Evolutionary conservation across 352 stramenopile species (phyloP).

Genomic region (Proteromonas lacertae): DNA sequence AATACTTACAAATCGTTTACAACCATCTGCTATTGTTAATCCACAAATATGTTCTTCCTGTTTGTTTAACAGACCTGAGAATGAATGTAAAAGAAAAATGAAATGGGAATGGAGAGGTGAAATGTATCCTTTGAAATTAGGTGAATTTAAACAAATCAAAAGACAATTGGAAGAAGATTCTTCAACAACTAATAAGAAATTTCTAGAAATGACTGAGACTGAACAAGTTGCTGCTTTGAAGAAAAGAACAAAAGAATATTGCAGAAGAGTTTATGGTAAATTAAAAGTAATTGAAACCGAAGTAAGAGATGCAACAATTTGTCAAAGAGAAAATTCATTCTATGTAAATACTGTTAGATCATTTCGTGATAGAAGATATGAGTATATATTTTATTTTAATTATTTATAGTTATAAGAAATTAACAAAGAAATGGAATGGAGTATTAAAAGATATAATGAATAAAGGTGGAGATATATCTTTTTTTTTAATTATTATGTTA

Average conservation of each 20-base stretch:
- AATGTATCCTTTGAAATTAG: conserved; percentile 53
- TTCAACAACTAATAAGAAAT: background rate
- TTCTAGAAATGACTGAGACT: conserved; percentile 5
- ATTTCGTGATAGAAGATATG: conserved; percentile 91
- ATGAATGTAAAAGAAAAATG: conserved; percentile 79
- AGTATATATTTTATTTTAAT: conserved; percentile 99
- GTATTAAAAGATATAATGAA: background rate
- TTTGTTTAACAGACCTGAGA: conserved; percentile 35
- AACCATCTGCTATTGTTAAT: conserved; percentile 82
- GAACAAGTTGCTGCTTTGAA: conserved; percentile 20
- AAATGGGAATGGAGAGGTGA: conserved; percentile 92
- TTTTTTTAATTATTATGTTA: too few relatives aligned
- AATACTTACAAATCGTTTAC: conserved; percentile 91
- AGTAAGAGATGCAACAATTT: conserved; percentile 68
- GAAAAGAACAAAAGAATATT: conserved; percentile 39
- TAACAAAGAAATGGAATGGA: conserved; percentile 57
- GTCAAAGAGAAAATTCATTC: conserved; percentile 96
- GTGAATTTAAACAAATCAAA: conserved; percentile 76
- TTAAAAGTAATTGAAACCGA: conserved; percentile 76
- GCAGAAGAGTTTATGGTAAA: conserved; percentile 61
- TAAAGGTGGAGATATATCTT: background rate
- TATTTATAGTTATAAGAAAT: too few relatives aligned
- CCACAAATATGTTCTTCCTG: conserved; percentile 56
- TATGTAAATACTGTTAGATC: conserved; percentile 96
- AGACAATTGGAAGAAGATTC: conserved; percentile 58